A percentile compares a stretch with the other conserved stretches of the same genome.
phyloP scores from a whole-genome alignment of 495 filamentous ascomycete species.

The Penicillium coprophilum region DNA sequence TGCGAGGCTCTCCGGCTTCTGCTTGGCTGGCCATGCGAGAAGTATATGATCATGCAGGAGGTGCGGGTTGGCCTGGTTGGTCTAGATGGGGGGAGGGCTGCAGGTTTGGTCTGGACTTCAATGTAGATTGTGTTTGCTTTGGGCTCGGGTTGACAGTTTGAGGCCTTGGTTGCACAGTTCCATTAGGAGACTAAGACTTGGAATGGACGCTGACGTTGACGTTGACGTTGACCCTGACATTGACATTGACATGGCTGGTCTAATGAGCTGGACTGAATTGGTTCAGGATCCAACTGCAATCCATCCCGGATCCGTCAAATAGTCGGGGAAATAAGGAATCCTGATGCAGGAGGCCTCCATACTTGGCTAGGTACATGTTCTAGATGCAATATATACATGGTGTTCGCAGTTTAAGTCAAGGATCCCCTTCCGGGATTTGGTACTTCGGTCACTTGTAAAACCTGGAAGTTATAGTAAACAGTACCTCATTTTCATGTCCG shows the following conservation, averaged over 20 bases:
- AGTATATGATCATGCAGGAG: conserved; percentile 14
- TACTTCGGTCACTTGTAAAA: conserved; percentile 1
- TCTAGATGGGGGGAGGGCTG: conserved; percentile 16
- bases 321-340: conserved; percentile 25
- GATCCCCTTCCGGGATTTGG: conserved; percentile 16
- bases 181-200: background rate
- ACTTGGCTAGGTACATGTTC: conserved; percentile 15
- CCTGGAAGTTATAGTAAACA: conserved; percentile 5
- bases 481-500: conserved; percentile 9
- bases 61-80: conserved; percentile 19
- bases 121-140: conserved; percentile 12
- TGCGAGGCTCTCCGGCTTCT: conserved; percentile 21
- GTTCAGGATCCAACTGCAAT: background rate
- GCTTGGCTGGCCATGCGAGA: conserved; percentile 31
- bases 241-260: background rate
- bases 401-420: conserved; percentile 15
- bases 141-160: conserved; percentile 4
- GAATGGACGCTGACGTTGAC: background rate
- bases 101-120: conserved; percentile 28
- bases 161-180: background rate
- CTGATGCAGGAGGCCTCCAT: conserved; percentile 12
- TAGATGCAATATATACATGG: conserved; percentile 17
- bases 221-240: background rate
- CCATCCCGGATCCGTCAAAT: conserved; percentile 5
- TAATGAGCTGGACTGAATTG: background rate